Conservation (phyloP, 106 monocot species). For the Dioscorea dumetorum region DNA sequence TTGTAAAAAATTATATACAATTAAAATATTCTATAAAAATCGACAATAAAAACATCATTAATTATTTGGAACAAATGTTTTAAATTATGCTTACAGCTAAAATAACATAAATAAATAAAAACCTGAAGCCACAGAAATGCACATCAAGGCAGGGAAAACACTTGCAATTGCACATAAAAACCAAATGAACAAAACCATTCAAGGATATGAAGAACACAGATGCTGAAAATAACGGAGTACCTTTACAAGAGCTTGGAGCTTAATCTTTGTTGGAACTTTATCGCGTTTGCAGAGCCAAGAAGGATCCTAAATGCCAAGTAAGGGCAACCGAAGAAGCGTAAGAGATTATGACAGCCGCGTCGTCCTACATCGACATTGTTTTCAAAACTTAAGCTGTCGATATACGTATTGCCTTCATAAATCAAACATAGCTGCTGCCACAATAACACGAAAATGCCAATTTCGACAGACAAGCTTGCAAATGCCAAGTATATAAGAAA, state of each 20-base stretch:
- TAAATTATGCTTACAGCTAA: too few relatives aligned
- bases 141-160: too few relatives aligned
- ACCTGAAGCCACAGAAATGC: too few relatives aligned
- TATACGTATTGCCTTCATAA: slow-evolving; percentile 77
- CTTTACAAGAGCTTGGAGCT: slow-evolving; percentile 46
- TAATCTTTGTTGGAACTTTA: slow-evolving; percentile 46
- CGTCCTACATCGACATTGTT: slow-evolving; percentile 31
- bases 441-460: slow-evolving; percentile 61
- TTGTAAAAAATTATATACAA: too few relatives aligned
- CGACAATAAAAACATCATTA: too few relatives aligned
- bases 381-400: slow-evolving; percentile 39
- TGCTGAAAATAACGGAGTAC: neutral
- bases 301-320: slow-evolving; percentile 41
- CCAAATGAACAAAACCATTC: too few relatives aligned
- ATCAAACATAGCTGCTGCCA: slow-evolving; percentile 80
- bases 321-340: slow-evolving; percentile 77
- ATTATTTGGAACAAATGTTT: too few relatives aligned
- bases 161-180: too few relatives aligned
- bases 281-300: slow-evolving; percentile 25
- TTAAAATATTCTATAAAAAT: too few relatives aligned
- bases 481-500: slow-evolving; percentile 72
- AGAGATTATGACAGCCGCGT: slow-evolving; percentile 68
- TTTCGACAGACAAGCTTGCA: slow-evolving; percentile 58
- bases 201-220: too few relatives aligned
- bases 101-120: too few relatives aligned